Evolutionary conservation across 1,284 basidiomycete genomes (phyloP), one percentile per base, ranked within the genome.

Genomic region (Schizopora paradoxa): DNA sequence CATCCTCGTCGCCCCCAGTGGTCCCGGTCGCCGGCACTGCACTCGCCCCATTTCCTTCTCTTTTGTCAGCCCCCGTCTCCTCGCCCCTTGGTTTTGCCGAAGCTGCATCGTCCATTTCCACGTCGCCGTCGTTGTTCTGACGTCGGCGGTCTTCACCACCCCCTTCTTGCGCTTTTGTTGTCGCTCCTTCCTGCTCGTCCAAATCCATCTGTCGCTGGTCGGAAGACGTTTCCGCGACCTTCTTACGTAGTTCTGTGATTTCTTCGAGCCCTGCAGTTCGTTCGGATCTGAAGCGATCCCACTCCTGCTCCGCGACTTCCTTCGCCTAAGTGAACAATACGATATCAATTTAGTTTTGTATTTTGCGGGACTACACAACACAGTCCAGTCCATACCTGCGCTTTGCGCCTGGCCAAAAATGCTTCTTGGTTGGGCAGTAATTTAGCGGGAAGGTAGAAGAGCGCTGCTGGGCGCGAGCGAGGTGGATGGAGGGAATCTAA

Each of bases 391-490:
- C 71, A 36, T 51, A 80, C 85, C 69, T 82, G 76, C 54, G 66
- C 68, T 62, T 80, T 85, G 47, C 84, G 69, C 45, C 69, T 70
- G 41, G 64, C 61, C 8, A 89, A 57, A 55, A 87, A 87, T 2
- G 73, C 67, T 60, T 84, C 79, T 66, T 89, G 86, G 10, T 73
- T 69, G n/a, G 82, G 73, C 0, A 76, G 74, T 25, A 89, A 72
- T 44, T 79, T 65, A 19, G 74, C 75, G 14, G 86, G 86, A 34
- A 87, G 76, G 56, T 86, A 89, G 59, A 82, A 87, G 7, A 89
- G 56, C 3, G 86, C 82, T 28, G 86, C 81, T 14, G 83, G 84
- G 51, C 86, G 81, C 19, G 78, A 70, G 45, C 81, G 73, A 21
- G 73, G 72, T 2, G 73, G 73, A 33, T 48, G 13, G 6, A 47